A percentile compares a stretch with the other conserved stretches of the same genome.
Evolutionary conservation across 352 stramenopile species (phyloP).

Genomic region (Blastocystis sp.): DNA sequence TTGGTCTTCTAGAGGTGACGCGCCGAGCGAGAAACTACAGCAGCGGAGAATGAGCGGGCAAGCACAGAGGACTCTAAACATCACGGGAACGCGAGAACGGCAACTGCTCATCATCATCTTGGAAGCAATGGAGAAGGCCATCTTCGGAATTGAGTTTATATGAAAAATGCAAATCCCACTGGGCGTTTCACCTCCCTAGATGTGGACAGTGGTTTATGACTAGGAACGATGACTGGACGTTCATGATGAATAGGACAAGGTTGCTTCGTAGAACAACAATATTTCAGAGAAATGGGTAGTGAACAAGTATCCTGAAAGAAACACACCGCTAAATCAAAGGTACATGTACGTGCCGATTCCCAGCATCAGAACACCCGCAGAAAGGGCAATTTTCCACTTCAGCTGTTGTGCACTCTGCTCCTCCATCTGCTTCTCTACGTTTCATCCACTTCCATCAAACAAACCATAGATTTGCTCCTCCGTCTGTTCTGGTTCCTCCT

Average conservation of each 20-base stretch:
- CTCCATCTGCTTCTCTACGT: slow-evolving; percentile 23
- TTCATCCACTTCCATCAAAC: neutral
- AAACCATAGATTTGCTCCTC: slow-evolving; percentile 4
- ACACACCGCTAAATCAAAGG: neutral
- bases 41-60: slow-evolving; percentile 33
- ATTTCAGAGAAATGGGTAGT: too few species aligned
- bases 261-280: too few species aligned
- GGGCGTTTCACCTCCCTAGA: too few species aligned
- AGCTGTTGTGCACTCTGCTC: slow-evolving; percentile 19
- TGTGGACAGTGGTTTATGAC: too few species aligned
- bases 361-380: neutral
- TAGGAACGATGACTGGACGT: too few species aligned
- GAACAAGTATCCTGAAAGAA: neutral
- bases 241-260: too few species aligned
- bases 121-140: neutral
- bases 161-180: too few species aligned
- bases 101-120: slow-evolving; percentile 35
- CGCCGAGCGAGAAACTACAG: neutral
- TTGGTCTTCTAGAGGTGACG: slow-evolving; percentile 34
- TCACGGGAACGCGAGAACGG: neutral
- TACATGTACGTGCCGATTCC: neutral
- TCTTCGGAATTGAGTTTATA: too few species aligned
- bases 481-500: slow-evolving; percentile 12
- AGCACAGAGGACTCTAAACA: slow-evolving; percentile 6
- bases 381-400: slow-evolving; percentile 17